Evolutionary conservation across 176 grass and related monocot genomes (phyloP), one percentile per base, ranked within the genome.

Genomic region (Guadua angustifolia): DNA sequence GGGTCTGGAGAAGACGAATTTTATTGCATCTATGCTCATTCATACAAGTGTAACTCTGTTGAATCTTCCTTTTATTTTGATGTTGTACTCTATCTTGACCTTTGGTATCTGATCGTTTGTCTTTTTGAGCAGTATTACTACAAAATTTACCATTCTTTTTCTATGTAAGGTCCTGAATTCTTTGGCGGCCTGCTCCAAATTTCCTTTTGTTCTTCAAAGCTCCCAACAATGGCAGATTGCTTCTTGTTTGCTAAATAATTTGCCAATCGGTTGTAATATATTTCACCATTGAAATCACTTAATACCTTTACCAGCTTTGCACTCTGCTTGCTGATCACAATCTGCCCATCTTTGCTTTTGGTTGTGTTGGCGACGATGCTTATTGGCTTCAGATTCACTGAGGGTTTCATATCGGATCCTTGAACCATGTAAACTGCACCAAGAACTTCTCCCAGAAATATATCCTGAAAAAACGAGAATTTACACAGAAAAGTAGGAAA

Each of bases 371-470:
- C 74, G 24, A 90, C 14, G 33, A 90, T 24, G 3, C 19, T 81
- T 83, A 94, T 62, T 40, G 32, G 64, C 42, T 81, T 85, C 33
- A 50, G 25, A 68, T 78, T 4, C 64, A 81, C 73, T n/a, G 33
- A 77, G 33, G 90, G 5, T 56, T 90, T 85, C 40, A 92, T 11
- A 2, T 90, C 56, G 22, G 70, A 52, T 79, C 75, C 68, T 71
- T 83, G 56, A 21, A 86, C 85, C 87, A 94, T 88, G 82, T 88
- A 87, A 88, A 90, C 85, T 19, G 89, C 89, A 58, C 92, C 92
- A 56, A 94, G 79, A 78, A 94, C 25, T 90, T 94, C 92, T 55
- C 87, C 87, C 35, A 92, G 21, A 90, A 94, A 92, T 69, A 88
- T 86, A 29, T 94, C 87, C 92, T 94, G 69, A 1, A 77, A 75